A percentile compares a stretch with the other conserved stretches of the same genome.
These are phyloP conservation scores for Tolypocladium ophioglossoides DNA, from an alignment of 2,329 filamentous ascomycete species.

Conservation along the genomic window DNA sequence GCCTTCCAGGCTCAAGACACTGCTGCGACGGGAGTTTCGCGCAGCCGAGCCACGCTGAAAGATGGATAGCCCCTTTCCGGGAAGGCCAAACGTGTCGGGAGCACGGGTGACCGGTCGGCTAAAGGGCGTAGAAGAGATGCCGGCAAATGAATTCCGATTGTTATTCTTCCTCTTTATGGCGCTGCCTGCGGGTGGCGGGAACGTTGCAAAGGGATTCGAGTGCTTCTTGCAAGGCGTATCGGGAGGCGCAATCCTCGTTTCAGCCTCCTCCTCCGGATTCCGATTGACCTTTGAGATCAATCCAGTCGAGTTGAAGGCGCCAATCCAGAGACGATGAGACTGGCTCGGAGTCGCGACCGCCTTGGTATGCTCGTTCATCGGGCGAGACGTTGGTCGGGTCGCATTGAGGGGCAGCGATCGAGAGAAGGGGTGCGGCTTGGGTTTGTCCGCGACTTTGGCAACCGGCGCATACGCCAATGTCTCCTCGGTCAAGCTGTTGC, in stretches of 20 bases:
- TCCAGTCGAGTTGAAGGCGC: slow-evolving; percentile 89
- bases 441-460: slow-evolving; percentile 13
- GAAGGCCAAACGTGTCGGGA: slow-evolving; percentile 40
- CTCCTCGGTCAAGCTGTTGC: slow-evolving; percentile 66
- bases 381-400: slow-evolving; percentile 20
- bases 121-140: slow-evolving; percentile 73
- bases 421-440: slow-evolving; percentile 24
- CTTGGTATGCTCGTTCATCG: slow-evolving; percentile 17
- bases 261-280: slow-evolving; percentile 57
- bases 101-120: slow-evolving; percentile 42
- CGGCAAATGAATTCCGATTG: slow-evolving; percentile 56
- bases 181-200: slow-evolving; percentile 48
- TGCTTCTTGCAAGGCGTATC: slow-evolving; percentile 95
- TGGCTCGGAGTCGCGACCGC: slow-evolving; percentile 35
- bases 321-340: slow-evolving; percentile 54
- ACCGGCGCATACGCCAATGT: slow-evolving; percentile 27
- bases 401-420: slow-evolving; percentile 27
- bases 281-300: slow-evolving; percentile 91
- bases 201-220: slow-evolving; percentile 56
- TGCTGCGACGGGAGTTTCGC: slow-evolving; percentile 43
- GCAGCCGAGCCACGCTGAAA: slow-evolving; percentile 47
- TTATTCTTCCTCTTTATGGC: slow-evolving; percentile 53
- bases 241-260: slow-evolving; percentile 61
- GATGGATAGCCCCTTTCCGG: slow-evolving; percentile 52
- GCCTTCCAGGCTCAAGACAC: slow-evolving; percentile 71